Percentiles rank a stretch among this genome's conserved stretches.
phyloP scores from a whole-genome alignment of 331 rosid genomes.

The Malus hybrid region DNA sequence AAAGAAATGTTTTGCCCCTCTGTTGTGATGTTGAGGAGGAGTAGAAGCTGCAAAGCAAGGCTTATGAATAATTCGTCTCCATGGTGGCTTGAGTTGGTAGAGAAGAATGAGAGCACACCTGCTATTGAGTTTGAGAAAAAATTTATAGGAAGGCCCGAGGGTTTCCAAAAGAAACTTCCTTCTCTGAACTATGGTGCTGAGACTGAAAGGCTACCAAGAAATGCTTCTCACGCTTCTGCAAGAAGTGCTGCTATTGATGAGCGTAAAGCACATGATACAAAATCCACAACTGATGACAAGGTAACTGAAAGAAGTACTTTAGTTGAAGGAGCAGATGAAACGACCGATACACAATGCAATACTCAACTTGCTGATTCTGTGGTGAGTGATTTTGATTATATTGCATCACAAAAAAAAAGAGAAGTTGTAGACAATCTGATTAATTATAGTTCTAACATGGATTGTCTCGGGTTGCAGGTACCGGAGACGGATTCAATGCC shows the following conservation, averaged over 20 bases:
- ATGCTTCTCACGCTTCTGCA: slow-evolving; percentile 13
- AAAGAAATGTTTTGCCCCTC: too few relatives aligned
- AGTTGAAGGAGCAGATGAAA: not conserved
- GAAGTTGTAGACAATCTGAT: not conserved
- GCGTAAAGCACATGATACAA: slow-evolving; percentile 17
- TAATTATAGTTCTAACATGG: not conserved
- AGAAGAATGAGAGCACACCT: too few relatives aligned
- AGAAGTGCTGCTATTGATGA: slow-evolving; percentile 26
- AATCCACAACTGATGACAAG: slow-evolving; percentile 28
- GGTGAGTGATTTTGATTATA: slow-evolving; percentile 25
- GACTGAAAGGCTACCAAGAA: not conserved
- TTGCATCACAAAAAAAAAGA: too few relatives aligned
- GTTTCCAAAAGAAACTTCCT: too few relatives aligned
- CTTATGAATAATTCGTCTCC: too few relatives aligned
- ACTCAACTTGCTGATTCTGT: slow-evolving; percentile 9
- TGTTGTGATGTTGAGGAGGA: too few relatives aligned
- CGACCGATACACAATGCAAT: too few relatives aligned
- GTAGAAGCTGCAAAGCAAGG: too few relatives aligned
- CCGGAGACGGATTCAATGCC: slow-evolving; percentile 27
- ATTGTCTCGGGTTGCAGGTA: slow-evolving; percentile 34
- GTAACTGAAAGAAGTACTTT: slow-evolving; percentile 10
- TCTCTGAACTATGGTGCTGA: slow-evolving; percentile 4
- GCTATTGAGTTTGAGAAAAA: too few relatives aligned
- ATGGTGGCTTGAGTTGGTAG: too few relatives aligned
- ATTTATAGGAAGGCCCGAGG: too few relatives aligned